A percentile compares a stretch with the other conserved stretches of the same genome.
These are phyloP conservation scores for Ophiostoma novo-ulmi DNA, from an alignment of 2,329 filamentous ascomycete species.

Conservation along the genomic window DNA sequence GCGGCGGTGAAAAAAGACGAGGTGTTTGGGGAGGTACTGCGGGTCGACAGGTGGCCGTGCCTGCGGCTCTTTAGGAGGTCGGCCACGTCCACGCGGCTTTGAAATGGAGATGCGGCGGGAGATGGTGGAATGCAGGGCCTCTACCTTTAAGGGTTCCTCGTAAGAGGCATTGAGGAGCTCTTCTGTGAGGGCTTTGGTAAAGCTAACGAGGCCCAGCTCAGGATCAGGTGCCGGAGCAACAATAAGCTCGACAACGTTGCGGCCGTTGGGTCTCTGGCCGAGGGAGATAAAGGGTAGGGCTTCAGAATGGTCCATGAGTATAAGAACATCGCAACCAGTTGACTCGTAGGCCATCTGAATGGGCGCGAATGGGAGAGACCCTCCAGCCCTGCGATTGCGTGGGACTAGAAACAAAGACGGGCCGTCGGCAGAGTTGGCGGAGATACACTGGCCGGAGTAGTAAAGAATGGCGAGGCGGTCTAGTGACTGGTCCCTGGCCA, in stretches of 20 bases:
- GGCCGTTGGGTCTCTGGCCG: conserved; percentile 11
- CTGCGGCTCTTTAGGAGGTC: conserved; percentile 25
- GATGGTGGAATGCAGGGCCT: conserved; percentile 19
- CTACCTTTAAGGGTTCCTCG: conserved; percentile 15
- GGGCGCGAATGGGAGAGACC: not conserved
- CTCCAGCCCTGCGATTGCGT: not conserved
- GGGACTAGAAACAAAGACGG: not conserved
- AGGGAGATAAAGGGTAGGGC: not conserved
- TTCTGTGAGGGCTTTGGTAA: conserved; percentile 25
- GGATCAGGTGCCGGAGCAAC: conserved; percentile 21
- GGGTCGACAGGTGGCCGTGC: conserved; percentile 11
- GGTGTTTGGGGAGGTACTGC: conserved; percentile 25
- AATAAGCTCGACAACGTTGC: conserved; percentile 26
- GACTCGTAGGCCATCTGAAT: conserved; percentile 26
- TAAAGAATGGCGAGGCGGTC: conserved; percentile 27
- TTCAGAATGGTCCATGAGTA: conserved; percentile 26
- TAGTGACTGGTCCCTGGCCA: conserved; percentile 16
- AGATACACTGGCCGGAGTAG: conserved; percentile 25
- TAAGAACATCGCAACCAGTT: conserved; percentile 25
- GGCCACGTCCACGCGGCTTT: conserved; percentile 24
- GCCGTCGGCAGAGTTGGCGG: conserved; percentile 12
- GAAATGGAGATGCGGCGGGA: conserved; percentile 21
- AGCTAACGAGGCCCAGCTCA: conserved; percentile 13
- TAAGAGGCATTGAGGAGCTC: conserved; percentile 20
- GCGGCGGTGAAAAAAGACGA: conserved; percentile 23